Evolutionary conservation across 345 rosid genomes (phyloP).

Genomic region (Gossypium sturtianum): DNA sequence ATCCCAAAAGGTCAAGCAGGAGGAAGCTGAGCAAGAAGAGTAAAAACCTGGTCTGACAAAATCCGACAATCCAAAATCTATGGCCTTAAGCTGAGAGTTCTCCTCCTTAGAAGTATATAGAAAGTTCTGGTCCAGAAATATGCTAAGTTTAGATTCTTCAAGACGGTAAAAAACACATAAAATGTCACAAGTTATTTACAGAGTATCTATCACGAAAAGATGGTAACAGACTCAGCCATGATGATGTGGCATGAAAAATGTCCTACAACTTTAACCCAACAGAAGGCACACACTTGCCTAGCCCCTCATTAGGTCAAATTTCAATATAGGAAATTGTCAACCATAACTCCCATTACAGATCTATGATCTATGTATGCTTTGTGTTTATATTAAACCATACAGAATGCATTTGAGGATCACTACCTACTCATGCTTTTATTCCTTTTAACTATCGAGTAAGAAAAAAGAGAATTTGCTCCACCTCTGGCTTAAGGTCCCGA

Average conservation of each 20-base stretch:
- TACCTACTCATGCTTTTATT: neutral
- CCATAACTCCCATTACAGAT: neutral
- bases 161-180: neutral
- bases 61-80: conserved; percentile 96
- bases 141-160: conserved; percentile 19
- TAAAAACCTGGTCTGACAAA: conserved; percentile 89
- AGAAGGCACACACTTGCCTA: neutral
- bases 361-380: neutral
- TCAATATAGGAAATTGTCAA: neutral
- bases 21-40: conserved; percentile 10
- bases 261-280: neutral
- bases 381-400: neutral
- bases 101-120: conserved; percentile 79
- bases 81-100: conserved; percentile 78
- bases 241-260: neutral
- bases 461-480: conserved; percentile 22
- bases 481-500: conserved; percentile 98
- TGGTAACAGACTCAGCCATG: neutral
- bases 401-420: neutral
- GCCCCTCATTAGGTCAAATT: neutral
- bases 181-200: neutral
- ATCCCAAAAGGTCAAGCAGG: conserved; percentile 8
- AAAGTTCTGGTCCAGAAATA: conserved; percentile 67
- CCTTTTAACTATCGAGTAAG: neutral
- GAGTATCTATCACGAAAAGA: neutral